Base-by-base conservation (phyloP, 768 basidiomycete genomes). In the Lactarius hatsudake region DNA sequence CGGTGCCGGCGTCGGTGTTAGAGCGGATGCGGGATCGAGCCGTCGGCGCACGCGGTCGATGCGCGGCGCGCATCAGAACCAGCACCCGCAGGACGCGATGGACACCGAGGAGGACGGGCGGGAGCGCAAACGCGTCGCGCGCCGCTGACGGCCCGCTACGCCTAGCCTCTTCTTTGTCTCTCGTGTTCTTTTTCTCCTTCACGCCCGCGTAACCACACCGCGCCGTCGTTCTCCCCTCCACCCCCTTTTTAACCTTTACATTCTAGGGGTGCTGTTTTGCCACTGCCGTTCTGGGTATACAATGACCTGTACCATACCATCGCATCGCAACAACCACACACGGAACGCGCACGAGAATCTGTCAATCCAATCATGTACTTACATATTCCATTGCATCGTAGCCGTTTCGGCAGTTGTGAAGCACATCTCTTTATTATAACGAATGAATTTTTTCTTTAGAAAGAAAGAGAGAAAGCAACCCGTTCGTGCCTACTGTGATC, bases 31-130 rank as follows among this genome's bases (percentile, higher is more conserved):
- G 7, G 76, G 73, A 40, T 77, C 77, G 28, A 72, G 81, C 23
- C 79, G 85, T 64, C 79, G 88, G 63, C 81, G 89, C 56, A 89
- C 86, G 5, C 76, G 87, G 51, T 88, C 85, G 68, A 75, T 76
- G 61, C 81, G 82, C 34, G 75, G 77, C 30, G 61, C 72, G 75
- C 61, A 64, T 48, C 72, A 76, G 30, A 84, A 85, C 58, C 84
- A 82, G 5, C 73, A 74, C 34, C 72, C 75, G 59, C 84, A 82
- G 18, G 74, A 74, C 40, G 77, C 77, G 67, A 91, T 91, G 85
- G 89, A 92, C 51, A 80, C 91, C 20, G 91, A 93, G 71, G 91
- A 92, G 61, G 89, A 90, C 17, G 82, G 82, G 18, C 82, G 90
- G 63, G 90, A 92, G 73, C 80, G 91, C 73, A 93, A 93, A 73